Evolutionary conservation across 129 eudicot genomes (phyloP).

Genomic region (Helianthus annuus): DNA sequence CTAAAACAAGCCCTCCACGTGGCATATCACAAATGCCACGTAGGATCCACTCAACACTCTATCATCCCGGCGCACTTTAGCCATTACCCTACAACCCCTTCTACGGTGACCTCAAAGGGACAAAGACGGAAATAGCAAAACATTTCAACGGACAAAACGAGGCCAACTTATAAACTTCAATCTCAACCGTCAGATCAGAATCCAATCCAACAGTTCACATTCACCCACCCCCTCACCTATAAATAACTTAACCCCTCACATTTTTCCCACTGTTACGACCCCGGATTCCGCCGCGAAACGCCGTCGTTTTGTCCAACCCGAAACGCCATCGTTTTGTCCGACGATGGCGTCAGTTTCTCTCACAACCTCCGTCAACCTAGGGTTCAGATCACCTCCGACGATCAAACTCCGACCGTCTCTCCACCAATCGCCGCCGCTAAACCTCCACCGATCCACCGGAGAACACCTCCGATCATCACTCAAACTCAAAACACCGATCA

Average conservation of each 20-base stretch:
- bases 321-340: constrained; percentile 40
- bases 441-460: constrained; percentile 40
- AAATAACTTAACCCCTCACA: neutral
- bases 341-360: constrained; percentile 82
- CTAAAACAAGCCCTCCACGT: constrained; percentile 14
- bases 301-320: neutral
- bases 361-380: constrained; percentile 58
- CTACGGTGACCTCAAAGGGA: constrained; percentile 25
- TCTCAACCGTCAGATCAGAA: constrained; percentile 26
- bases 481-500: constrained; percentile 4
- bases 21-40: constrained; percentile 25
- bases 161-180: constrained; percentile 12
- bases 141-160: constrained; percentile 34
- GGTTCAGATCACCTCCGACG: constrained; percentile 40
- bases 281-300: neutral
- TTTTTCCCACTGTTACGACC: constrained; percentile 1
- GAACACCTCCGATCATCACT: constrained; percentile 18
- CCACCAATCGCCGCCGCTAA: constrained; percentile 29
- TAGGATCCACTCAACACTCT: neutral
- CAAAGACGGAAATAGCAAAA: constrained; percentile 31
- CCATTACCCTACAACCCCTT: constrained; percentile 16
- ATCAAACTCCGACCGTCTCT: constrained; percentile 14
- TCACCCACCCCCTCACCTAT: neutral
- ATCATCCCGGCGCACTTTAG: constrained; percentile 18
- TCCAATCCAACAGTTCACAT: constrained; percentile 33